phyloP scores from a whole-genome alignment of 768 basidiomycete genomes.

The Favolaschia claudopus region DNA sequence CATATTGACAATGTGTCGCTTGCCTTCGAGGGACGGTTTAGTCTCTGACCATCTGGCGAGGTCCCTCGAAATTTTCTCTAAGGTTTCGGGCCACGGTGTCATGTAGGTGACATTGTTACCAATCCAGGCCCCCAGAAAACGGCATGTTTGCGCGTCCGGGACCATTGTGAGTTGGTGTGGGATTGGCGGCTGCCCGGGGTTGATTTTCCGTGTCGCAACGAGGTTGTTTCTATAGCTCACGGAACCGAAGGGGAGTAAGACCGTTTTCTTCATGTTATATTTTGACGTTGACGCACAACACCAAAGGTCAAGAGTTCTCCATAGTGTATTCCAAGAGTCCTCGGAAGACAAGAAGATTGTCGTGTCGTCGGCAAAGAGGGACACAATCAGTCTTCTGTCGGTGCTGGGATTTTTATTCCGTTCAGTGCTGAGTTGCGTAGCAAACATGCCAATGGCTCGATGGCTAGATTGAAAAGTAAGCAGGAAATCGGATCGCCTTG shows the following conservation, averaged over 20 bases:
- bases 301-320: constrained; percentile 30
- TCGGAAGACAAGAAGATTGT: constrained; percentile 16
- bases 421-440: constrained; percentile 21
- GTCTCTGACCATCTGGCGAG: not conserved
- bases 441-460: constrained; percentile 17
- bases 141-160: not conserved
- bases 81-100: not conserved
- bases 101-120: not conserved
- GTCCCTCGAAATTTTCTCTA: not conserved
- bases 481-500: constrained; percentile 2
- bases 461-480: constrained; percentile 15
- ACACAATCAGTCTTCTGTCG: constrained; percentile 14
- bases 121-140: not conserved
- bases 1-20: not conserved
- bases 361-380: constrained; percentile 38
- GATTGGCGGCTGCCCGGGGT: not conserved
- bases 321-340: constrained; percentile 34
- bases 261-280: constrained; percentile 39
- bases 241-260: not conserved
- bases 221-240: not conserved
- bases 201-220: not conserved
- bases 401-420: constrained; percentile 22
- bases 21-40: not conserved
- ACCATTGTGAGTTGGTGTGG: not conserved
- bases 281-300: constrained; percentile 22